A percentile compares a stretch with the other conserved stretches of the same genome.
phyloP scores from a whole-genome alignment of 371 early-diverging fungal species.

The Fennellomyces sp. region DNA sequence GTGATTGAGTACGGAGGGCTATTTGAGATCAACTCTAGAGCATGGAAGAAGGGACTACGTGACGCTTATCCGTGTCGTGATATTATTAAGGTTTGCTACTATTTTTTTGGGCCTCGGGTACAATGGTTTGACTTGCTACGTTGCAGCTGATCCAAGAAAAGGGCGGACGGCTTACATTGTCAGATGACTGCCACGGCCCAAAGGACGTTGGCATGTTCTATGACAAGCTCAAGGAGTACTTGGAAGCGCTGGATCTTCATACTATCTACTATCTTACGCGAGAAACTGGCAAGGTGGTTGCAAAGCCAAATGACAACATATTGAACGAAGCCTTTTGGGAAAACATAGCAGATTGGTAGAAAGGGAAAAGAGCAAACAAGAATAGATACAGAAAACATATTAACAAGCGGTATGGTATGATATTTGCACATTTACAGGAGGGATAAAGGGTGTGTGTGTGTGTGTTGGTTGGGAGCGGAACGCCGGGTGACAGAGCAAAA shows the following conservation, averaged over 20 bases:
- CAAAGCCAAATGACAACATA: conserved; percentile 31
- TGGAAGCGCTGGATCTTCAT: conserved; percentile 50
- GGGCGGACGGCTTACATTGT: conserved; percentile 80
- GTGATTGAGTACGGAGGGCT: conserved; percentile 81
- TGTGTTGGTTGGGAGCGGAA: too few species aligned
- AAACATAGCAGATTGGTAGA: conserved; percentile 29
- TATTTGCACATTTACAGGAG: conserved; percentile 1
- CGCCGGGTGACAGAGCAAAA: neutral
- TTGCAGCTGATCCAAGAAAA: conserved; percentile 61
- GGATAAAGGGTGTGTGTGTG: too few species aligned
- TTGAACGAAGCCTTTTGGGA: conserved; percentile 43
- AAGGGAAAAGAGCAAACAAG: neutral
- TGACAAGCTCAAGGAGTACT: conserved; percentile 55
- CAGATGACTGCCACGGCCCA: conserved; percentile 94
- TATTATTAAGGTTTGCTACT: conserved; percentile 66
- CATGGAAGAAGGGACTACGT: conserved; percentile 88
- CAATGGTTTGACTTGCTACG: neutral
- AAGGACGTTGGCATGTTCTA: conserved; percentile 87
- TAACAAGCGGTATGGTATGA: conserved; percentile 1
- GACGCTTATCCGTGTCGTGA: conserved; percentile 87
- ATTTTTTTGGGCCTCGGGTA: neutral
- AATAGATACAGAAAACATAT: neutral
- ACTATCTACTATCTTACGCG: conserved; percentile 46
- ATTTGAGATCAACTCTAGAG: conserved; percentile 92
- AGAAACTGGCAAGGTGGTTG: conserved; percentile 19